phyloP scores from a whole-genome alignment of 495 filamentous ascomycete species.

The Penicillium tannophilum region DNA sequence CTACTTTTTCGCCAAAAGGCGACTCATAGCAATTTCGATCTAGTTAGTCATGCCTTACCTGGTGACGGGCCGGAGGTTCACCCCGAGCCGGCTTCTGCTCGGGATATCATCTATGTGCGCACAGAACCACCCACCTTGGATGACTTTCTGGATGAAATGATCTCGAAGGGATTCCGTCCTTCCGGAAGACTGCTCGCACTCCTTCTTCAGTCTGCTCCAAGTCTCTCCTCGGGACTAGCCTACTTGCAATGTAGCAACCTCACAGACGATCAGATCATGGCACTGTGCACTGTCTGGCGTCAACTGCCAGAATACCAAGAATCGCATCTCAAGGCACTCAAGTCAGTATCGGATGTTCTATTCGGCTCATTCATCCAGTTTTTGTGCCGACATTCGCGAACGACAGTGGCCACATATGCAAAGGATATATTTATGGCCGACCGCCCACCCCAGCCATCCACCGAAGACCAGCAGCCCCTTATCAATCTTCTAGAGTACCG shows the following conservation, averaged over 20 bases:
- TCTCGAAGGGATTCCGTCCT: slow-evolving; percentile 46
- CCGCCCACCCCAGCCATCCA: slow-evolving; percentile 25
- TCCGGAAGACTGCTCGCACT: slow-evolving; percentile 45
- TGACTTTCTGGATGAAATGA: slow-evolving; percentile 57
- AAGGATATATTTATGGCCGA: slow-evolving; percentile 30
- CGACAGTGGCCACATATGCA: neutral
- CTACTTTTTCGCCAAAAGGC: slow-evolving; percentile 46
- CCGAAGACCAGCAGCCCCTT: slow-evolving; percentile 7
- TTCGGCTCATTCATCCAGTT: slow-evolving; percentile 54
- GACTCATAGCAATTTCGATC: slow-evolving; percentile 22
- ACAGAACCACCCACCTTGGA: slow-evolving; percentile 56
- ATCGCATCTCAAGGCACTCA: slow-evolving; percentile 24
- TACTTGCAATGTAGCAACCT: slow-evolving; percentile 44
- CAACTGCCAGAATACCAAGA: slow-evolving; percentile 18
- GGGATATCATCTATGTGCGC: slow-evolving; percentile 59
- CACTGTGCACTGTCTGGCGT: slow-evolving; percentile 33
- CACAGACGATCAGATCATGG: slow-evolving; percentile 34
- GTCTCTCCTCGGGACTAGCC: slow-evolving; percentile 40
- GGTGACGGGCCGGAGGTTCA: slow-evolving; percentile 64
- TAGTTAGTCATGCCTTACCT: slow-evolving; percentile 43
- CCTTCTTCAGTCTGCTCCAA: slow-evolving; percentile 47
- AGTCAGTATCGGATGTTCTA: slow-evolving; percentile 40
- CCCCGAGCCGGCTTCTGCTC: slow-evolving; percentile 56
- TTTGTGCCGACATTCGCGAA: slow-evolving; percentile 37
- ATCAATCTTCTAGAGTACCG: slow-evolving; percentile 25